Evolutionary conservation across 306 rosid species (phyloP).

Genomic region (Cucurbita maxima): DNA sequence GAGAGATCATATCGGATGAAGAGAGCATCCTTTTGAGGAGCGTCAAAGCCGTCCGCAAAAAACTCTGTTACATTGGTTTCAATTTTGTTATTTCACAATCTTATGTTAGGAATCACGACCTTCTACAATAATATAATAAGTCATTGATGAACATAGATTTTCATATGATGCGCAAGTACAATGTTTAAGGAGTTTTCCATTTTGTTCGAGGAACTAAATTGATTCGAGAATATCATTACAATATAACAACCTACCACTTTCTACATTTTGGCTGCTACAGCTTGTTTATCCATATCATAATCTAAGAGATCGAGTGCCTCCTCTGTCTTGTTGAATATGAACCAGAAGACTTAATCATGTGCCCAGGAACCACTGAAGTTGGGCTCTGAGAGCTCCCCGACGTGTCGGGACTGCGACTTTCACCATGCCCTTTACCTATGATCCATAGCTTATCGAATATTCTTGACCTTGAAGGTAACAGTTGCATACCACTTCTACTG

Average conservation of each 20-base stretch:
- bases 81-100: too few relatives aligned
- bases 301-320: constrained; percentile 82
- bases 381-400: constrained; percentile 94
- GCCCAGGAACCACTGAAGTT: constrained; percentile 58
- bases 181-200: background rate
- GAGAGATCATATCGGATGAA: too few relatives aligned
- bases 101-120: too few relatives aligned
- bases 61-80: too few relatives aligned
- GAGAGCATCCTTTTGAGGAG: too few relatives aligned
- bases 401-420: constrained; percentile 66
- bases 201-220: background rate
- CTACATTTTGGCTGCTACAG: constrained; percentile 27
- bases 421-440: constrained; percentile 63
- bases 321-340: constrained; percentile 68
- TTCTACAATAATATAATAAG: too few relatives aligned
- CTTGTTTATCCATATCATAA: background rate
- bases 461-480: constrained; percentile 75
- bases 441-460: constrained; percentile 76
- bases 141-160: background rate
- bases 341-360: constrained; percentile 46
- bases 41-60: too few relatives aligned
- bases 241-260: constrained; percentile 42
- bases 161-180: background rate
- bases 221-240: constrained; percentile 8
- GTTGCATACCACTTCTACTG: constrained; percentile 63